phyloP scores from a whole-genome alignment of 2,329 filamentous ascomycete species.

The Hypoxylon sp. region DNA sequence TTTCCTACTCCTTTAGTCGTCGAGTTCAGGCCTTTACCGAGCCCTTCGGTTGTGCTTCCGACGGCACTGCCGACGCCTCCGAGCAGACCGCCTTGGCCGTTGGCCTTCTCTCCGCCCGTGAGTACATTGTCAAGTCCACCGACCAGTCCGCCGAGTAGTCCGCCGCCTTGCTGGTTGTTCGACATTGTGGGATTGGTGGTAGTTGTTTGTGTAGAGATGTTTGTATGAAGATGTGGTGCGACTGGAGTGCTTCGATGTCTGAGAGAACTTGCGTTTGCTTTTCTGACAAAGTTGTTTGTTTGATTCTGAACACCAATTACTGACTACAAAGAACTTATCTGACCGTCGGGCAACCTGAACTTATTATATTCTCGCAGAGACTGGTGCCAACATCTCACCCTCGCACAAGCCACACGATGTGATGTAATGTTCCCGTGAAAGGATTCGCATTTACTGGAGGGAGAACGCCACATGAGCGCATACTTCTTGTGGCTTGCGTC shows the following conservation, averaged over 20 bases:
- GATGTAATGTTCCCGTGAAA: constrained; percentile 30
- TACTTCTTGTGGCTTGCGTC: constrained; percentile 40
- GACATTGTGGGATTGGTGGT: constrained; percentile 48
- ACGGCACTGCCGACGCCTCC: constrained; percentile 50
- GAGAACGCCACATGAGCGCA: constrained; percentile 28
- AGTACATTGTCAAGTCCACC: constrained; percentile 53
- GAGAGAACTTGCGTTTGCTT: background rate
- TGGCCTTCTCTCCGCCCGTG: constrained; percentile 52
- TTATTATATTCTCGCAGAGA: constrained; percentile 19
- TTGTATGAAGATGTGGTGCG: constrained; percentile 1
- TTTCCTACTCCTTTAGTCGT: constrained; percentile 50
- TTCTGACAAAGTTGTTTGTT: background rate
- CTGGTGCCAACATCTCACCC: background rate
- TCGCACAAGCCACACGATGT: constrained; percentile 24
- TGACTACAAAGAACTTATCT: background rate
- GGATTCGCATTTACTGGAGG: background rate
- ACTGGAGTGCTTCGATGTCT: constrained; percentile 4
- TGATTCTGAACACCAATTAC: background rate
- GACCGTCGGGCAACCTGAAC: background rate
- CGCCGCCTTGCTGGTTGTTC: constrained; percentile 51
- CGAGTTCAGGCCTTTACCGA: constrained; percentile 51
- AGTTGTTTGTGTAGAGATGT: constrained; percentile 15
- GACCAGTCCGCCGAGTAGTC: constrained; percentile 52
- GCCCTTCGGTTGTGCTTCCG: constrained; percentile 49
- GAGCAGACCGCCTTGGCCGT: constrained; percentile 52